Evolutionary conservation across 2,329 filamentous ascomycete genomes (phyloP).

Genomic region (Pseudocercospora cruenta): DNA sequence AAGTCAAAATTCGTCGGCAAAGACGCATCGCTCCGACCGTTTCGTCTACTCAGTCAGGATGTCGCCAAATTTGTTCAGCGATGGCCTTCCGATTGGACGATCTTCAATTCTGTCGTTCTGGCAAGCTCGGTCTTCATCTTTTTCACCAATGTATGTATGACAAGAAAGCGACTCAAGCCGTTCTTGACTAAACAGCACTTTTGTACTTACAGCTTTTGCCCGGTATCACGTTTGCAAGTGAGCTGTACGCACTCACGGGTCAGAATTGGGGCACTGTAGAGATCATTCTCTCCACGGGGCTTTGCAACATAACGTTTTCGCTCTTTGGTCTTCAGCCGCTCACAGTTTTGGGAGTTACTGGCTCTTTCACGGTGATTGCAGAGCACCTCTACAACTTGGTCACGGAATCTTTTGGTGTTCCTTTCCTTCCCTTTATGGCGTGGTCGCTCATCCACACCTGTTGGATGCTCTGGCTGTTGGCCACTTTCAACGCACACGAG

Average conservation of each 20-base stretch:
- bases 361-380: constrained; percentile 68
- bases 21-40: constrained; percentile 33
- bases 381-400: constrained; percentile 68
- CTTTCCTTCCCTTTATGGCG: constrained; percentile 69
- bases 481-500: constrained; percentile 69
- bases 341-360: constrained; percentile 68
- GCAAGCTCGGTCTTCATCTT: constrained; percentile 68
- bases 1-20: not conserved
- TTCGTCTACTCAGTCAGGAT: constrained; percentile 40
- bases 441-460: constrained; percentile 68
- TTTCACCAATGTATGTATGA: constrained; percentile 59
- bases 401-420: constrained; percentile 58
- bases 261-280: constrained; percentile 68
- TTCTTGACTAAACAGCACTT: not conserved
- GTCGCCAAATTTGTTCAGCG: constrained; percentile 34
- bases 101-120: constrained; percentile 67
- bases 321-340: constrained; percentile 65
- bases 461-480: constrained; percentile 68
- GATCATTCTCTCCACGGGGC: constrained; percentile 67
- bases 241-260: constrained; percentile 65
- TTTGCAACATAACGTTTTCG: constrained; percentile 66
- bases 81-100: constrained; percentile 41
- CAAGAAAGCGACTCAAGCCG: not conserved
- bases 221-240: constrained; percentile 69
- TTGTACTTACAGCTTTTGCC: constrained; percentile 53